These are phyloP conservation scores for Cladosporium halotolerans DNA, from an alignment of 2,329 filamentous ascomycete genomes.

Conservation along the genomic window DNA sequence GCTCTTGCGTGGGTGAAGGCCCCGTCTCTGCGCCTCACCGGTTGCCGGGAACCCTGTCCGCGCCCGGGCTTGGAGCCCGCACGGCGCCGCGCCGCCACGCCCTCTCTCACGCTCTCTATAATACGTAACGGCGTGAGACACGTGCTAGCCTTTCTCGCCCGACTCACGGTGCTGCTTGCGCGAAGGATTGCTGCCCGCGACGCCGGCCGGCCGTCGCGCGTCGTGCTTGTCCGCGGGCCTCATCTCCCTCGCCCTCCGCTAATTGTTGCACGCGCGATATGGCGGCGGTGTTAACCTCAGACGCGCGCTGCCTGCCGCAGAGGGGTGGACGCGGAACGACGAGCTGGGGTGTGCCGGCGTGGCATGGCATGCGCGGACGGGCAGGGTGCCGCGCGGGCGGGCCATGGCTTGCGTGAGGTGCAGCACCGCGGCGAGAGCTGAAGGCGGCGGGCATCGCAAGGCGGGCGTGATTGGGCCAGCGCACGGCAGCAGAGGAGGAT, in stretches of 20 bases:
- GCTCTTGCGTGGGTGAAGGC: no score
- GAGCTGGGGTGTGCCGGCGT: no score
- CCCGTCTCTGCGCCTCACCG: background rate
- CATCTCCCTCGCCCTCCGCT: background rate
- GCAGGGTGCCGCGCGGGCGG: no score
- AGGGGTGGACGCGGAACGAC: no score
- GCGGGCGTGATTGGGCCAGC: constrained; percentile 3
- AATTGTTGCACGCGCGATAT: background rate
- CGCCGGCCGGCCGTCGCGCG: background rate
- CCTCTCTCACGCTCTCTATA: background rate
- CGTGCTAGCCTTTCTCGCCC: constrained; percentile 2
- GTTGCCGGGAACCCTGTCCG: background rate
- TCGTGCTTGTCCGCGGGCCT: background rate
- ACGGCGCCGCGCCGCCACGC: background rate
- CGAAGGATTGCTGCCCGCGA: constrained; percentile 3
- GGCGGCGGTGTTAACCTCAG: background rate
- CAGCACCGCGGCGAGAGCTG: background rate
- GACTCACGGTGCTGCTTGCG: background rate
- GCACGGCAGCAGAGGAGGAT: constrained; percentile 1
- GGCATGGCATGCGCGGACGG: no score
- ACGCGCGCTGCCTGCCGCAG: no score
- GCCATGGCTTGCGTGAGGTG: no score
- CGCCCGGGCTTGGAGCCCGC: no score
- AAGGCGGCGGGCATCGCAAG: background rate
- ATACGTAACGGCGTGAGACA: constrained; percentile 7